Conservation (phyloP, 208 protist genomes). For the Herpetomonas tarakana region DNA sequence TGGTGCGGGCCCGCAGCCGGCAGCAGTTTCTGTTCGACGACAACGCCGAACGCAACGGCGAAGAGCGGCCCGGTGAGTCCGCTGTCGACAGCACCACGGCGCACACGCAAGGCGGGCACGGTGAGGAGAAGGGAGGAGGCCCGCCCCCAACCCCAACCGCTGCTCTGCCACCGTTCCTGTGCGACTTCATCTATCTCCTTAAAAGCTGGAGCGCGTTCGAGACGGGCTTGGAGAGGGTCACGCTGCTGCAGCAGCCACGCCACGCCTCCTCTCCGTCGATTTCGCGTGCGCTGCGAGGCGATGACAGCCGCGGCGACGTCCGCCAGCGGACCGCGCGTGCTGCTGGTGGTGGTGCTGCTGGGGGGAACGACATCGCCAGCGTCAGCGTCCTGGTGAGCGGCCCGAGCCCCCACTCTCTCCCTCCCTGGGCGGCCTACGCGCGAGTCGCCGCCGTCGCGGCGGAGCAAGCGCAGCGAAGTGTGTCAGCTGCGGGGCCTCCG, state of each 20-base stretch:
- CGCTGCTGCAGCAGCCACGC: background rate
- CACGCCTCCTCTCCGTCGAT: no score
- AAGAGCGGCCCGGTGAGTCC: background rate
- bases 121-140: background rate
- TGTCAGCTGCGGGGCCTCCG: no score
- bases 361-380: background rate
- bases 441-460: no score
- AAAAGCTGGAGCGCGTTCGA: slow-evolving; percentile 33
- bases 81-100: background rate
- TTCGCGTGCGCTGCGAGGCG: no score
- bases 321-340: background rate
- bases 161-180: slow-evolving; percentile 13
- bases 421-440: background rate
- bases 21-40: background rate
- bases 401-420: no score
- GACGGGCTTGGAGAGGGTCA: slow-evolving; percentile 11
- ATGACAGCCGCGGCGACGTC: no score
- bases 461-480: no score
- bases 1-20: background rate
- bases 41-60: slow-evolving; percentile 1
- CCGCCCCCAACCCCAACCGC: background rate
- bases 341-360: background rate
- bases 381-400: background rate
- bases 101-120: background rate
- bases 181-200: slow-evolving; percentile 23